Conservation (phyloP, 2,329 filamentous ascomycete genomes). For the Tolypocladium tropicale region DNA sequence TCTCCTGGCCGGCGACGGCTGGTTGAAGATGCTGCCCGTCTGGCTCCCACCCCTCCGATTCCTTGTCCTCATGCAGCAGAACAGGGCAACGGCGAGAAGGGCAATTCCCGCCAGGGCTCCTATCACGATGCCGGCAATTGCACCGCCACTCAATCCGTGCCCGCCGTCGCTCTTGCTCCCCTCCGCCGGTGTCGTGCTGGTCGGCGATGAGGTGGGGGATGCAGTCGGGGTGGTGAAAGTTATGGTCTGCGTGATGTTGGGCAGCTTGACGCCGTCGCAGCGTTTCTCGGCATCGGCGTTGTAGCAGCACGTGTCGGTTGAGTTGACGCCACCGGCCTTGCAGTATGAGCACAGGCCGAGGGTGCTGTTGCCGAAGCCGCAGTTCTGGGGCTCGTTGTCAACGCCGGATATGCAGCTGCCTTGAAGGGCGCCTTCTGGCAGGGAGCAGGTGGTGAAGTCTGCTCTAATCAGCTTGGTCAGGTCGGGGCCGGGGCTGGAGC, state of each 20-base stretch:
- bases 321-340: slow-evolving; percentile 70
- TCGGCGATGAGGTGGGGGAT: slow-evolving; percentile 27
- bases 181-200: slow-evolving; percentile 7
- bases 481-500: slow-evolving; percentile 53
- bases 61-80: slow-evolving; percentile 47
- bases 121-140: slow-evolving; percentile 83
- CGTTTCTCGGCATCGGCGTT: slow-evolving; percentile 63
- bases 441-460: slow-evolving; percentile 82
- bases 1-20: slow-evolving; percentile 64
- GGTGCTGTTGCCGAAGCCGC: slow-evolving; percentile 65
- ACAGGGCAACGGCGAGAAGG: slow-evolving; percentile 58
- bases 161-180: slow-evolving; percentile 18
- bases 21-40: slow-evolving; percentile 73
- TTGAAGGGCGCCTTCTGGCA: slow-evolving; percentile 71
- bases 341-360: slow-evolving; percentile 83
- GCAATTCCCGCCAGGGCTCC: slow-evolving; percentile 64
- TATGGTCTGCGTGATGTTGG: slow-evolving; percentile 61
- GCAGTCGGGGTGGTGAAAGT: slow-evolving; percentile 40
- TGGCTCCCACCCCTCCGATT: slow-evolving; percentile 50
- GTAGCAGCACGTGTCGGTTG: slow-evolving; percentile 91
- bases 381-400: slow-evolving; percentile 75
- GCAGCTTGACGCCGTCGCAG: slow-evolving; percentile 69
- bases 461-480: slow-evolving; percentile 72
- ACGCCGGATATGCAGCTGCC: slow-evolving; percentile 65
- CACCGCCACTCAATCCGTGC: slow-evolving; percentile 60